Evolutionary conservation across 495 filamentous ascomycete species (phyloP), one percentile per base, ranked within the genome.

Genomic region (Penicillium alfredii): DNA sequence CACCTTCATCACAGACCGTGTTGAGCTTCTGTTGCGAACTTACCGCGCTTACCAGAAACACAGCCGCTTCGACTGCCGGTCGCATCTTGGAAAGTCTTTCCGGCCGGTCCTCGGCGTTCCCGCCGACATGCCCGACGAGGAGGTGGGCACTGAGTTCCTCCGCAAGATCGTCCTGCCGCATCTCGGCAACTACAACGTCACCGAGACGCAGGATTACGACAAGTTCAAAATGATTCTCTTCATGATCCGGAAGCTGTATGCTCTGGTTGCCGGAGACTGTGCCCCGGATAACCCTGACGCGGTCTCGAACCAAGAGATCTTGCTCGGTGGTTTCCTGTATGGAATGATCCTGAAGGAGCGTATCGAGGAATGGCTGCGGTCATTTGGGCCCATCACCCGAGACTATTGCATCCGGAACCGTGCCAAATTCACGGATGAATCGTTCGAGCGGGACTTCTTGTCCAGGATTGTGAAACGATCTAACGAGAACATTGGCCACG

Each of bases 171-270:
- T 96, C 3, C 71, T 96, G 16, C 87, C 89, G 14, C 88, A 98
- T 67, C 70, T 98, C 26, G 88, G 86, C 23, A 81, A 81, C 58
- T 66, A 82, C 40, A 71, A 90, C 48, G 86, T 92, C 25, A 85
- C 82, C 5, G 83, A 86, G 42, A 67, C 77, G 19, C 83, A 92
- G 54, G 79, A 96, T 49, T 71, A 72, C 34, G 88, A 96, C 66
- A 98, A 97, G 63, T 96, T 94, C 66, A 82, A 82, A 46, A 78
- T 95, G 80, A 69, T 97, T 32, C 69, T 95, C 29, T 95, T 96
- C 64, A 97, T 96, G 92, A 84, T 87, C 50, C 72, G 87, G 33
- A 98, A 98, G 56, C 76, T 98, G 28, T 97, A 98, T 51, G 77
- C 87, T 22, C 71, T 97, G 30, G 90, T 88, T 15, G 86, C 85